Evolutionary conservation across 345 rosid species (phyloP), one percentile per base, ranked within the genome.

Genomic region (Linum lewisii): DNA sequence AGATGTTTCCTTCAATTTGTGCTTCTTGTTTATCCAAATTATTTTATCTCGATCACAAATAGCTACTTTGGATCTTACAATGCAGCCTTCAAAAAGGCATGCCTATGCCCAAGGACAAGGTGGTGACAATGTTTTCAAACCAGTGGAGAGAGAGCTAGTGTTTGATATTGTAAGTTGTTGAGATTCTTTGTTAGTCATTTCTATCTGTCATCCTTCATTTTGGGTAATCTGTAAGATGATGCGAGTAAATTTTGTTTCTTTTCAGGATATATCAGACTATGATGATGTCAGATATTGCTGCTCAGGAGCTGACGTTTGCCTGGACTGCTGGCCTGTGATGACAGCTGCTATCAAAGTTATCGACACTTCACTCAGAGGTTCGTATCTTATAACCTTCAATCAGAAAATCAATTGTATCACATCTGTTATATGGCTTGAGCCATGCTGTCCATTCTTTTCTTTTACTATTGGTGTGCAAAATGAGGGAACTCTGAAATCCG

Each of bases 291-390:
- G 98, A 69, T 87, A 77, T 63, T 92, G 97, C 75, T 92, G 97
- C 82, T 83, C 95, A 0, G 95, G 95, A 59, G 98, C 98, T 18
- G 95, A 86, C 75, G 84, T 81, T 73, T 92, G 97, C 76, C 77
- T 86, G 69, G 81, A 78, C 2, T 92, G 99, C 77, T 86, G 99
- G 95, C 97, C 97, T 63, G 69, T 86, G 61, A 88, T 86, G 95
- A 88, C 89, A 3, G 69, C 77, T 61, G 87, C 95, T 56, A 82
- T 87, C 68, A 87, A 88, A 83, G 95, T 92, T 72, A 82, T 92
- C 60, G 85, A 92, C 60, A 74, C 86, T 63, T 77, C 97, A 37
- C 82, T 92, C 21, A 78, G 86, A 88, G 95, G 98, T 92, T 68
- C n/a, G n/a, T n/a, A n/a, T n/a, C n/a, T n/a, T n/a, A n/a, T n/a